Evolutionary conservation across 2,329 filamentous ascomycete species (phyloP), one percentile per base, ranked within the genome.

Genomic region (Neonectria ditissima): DNA sequence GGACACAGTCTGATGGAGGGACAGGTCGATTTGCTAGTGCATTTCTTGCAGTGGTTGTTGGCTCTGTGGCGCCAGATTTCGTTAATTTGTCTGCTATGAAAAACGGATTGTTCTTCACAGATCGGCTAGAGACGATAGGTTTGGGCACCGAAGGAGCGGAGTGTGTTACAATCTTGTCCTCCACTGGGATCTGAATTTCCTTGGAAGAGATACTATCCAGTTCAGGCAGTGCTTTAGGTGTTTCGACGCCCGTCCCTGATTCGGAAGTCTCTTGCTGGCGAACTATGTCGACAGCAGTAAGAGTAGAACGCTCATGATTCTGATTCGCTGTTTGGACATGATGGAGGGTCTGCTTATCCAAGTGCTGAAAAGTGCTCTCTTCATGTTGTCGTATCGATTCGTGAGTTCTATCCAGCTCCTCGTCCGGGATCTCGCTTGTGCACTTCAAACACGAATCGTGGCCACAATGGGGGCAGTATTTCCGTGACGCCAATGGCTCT

Each of bases 401-500:
- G 28, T 58, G 26, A 13, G 54, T 44, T 52, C 58, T n/a, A 22
- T 62, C 58, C 9, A 55, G 34, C n/a, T 55, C 43, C 5, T 72
- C 53, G 5, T 64, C 59, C 14, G 65, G 57, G n/a, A 78, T 60
- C 54, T 82, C 78, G 45, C 76, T 78, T 9, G 73, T 76, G 66
- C 85, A 87, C 58, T 81, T 81, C 32, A 74, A 65, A 67, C 85
- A 88, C 16, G 85, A 79, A 10, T 77, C 79, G 70, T 88, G 86
- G 1, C 82, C 83, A 66, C 86, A 88, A 44, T 79, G 79, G 30
- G 76, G 71, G 66, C 85, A 88, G 48, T 78, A 77, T 9, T 75
- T 75, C 30, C 77, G 75, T 13, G 77, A 74, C 47, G 70, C 75
- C 39, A 82, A 78, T 43, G 75, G 76, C 47, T 79, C 78, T 13